These are phyloP conservation scores for Monilinia fructigena DNA, from an alignment of 2,329 filamentous ascomycete species.

Conservation along the genomic window DNA sequence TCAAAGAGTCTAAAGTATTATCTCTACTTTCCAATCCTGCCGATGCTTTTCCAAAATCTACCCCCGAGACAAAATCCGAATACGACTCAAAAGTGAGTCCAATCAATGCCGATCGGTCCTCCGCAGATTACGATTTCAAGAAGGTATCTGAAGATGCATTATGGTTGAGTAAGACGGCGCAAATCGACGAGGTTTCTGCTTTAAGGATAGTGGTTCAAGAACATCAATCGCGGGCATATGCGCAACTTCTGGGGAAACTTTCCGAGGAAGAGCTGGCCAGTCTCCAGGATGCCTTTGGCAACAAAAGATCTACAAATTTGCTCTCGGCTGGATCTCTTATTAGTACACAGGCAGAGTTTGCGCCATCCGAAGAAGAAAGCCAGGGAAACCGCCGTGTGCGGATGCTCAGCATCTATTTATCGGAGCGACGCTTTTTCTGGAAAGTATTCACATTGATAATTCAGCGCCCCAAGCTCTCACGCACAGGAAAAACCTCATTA, in stretches of 20 bases:
- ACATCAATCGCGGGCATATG: conserved; percentile 76
- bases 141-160: conserved; percentile 79
- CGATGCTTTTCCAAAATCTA: conserved; percentile 63
- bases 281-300: conserved; percentile 69
- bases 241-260: conserved; percentile 67
- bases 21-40: conserved; percentile 67
- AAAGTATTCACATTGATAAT: conserved; percentile 46
- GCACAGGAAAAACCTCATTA: background rate
- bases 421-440: conserved; percentile 67
- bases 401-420: conserved; percentile 69
- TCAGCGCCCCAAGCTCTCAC: conserved; percentile 13
- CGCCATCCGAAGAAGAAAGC: conserved; percentile 61
- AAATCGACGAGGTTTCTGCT: conserved; percentile 78
- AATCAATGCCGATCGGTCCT: conserved; percentile 74
- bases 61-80: conserved; percentile 61
- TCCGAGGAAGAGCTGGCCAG: conserved; percentile 77
- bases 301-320: conserved; percentile 60
- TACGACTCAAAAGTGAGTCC: conserved; percentile 86
- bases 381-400: conserved; percentile 61
- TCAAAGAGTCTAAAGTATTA: conserved; percentile 67
- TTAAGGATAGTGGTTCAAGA: conserved; percentile 79
- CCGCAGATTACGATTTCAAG: conserved; percentile 69
- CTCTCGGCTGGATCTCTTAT: conserved; percentile 45
- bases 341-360: conserved; percentile 42
- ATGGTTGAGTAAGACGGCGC: conserved; percentile 78